Evolutionary conservation across 148 eudicot species (phyloP).

Genomic region (Rhododendron mucronatum): DNA sequence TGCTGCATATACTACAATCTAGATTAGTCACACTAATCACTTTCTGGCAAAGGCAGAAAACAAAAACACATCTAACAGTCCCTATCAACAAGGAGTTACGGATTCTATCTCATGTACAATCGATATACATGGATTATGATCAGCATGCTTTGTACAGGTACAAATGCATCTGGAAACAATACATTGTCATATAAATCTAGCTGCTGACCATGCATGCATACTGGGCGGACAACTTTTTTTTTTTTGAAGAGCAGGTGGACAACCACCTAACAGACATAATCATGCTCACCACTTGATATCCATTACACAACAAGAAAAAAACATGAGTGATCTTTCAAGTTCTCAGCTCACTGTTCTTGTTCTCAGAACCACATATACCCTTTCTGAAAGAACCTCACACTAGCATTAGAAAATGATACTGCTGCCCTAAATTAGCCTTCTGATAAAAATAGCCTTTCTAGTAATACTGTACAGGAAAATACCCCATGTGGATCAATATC

Average conservation of each 20-base stretch:
- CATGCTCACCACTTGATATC: not conserved
- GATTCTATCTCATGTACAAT: not conserved
- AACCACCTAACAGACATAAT: not conserved
- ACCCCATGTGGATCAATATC: not conserved
- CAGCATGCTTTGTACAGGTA: not conserved
- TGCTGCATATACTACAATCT: not conserved
- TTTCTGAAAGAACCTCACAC: not conserved
- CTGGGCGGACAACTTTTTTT: not conserved
- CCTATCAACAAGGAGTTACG: not conserved
- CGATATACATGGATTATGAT: not conserved
- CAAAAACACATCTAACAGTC: not conserved
- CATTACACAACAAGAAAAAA: not conserved
- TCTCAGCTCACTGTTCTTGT: not conserved
- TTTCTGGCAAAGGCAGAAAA: constrained; percentile 1
- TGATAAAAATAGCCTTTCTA: not conserved
- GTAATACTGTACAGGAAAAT: not conserved
- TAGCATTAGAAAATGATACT: not conserved
- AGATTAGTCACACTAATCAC: constrained; percentile 2
- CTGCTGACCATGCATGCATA: not conserved
- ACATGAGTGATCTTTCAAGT: not conserved
- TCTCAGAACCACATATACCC: not conserved
- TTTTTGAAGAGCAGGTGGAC: not conserved
- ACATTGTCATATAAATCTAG: not conserved
- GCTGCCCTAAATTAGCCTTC: not conserved
- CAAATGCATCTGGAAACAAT: not conserved